Evolutionary conservation across 2,329 filamentous ascomycete species (phyloP).

Genomic region (Trematosphaeria pertusa): DNA sequence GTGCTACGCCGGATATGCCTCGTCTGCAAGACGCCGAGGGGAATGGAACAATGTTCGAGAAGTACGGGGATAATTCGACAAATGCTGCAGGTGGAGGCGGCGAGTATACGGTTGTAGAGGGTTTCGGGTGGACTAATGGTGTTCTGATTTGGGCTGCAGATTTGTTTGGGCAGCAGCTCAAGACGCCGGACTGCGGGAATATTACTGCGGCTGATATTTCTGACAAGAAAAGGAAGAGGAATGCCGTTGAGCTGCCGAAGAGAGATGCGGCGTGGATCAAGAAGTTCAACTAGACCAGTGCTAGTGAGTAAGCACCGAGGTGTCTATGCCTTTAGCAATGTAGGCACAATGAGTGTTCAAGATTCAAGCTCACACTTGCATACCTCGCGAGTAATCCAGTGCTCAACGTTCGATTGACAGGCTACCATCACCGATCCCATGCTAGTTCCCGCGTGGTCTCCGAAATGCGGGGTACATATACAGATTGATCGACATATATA

Average conservation of each 20-base stretch:
- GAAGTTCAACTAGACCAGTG: constrained; percentile 24
- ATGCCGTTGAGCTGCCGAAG: constrained; percentile 36
- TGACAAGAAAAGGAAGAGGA: constrained; percentile 33
- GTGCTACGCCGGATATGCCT: constrained; percentile 55
- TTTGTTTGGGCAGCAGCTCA: constrained; percentile 63
- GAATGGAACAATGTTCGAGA: constrained; percentile 73
- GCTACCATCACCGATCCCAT: too few species aligned
- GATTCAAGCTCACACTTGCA: too few species aligned
- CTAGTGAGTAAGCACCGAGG: too few species aligned
- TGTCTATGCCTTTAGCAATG: too few species aligned
- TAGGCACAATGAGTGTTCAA: too few species aligned
- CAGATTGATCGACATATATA: too few species aligned
- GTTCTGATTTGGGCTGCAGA: constrained; percentile 72
- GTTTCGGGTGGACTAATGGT: constrained; percentile 75
- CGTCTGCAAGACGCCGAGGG: constrained; percentile 50
- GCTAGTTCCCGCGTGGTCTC: too few species aligned
- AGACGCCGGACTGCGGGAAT: constrained; percentile 57
- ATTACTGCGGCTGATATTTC: constrained; percentile 35
- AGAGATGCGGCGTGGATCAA: constrained; percentile 43
- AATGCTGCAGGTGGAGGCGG: constrained; percentile 70
- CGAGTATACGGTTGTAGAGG: constrained; percentile 73
- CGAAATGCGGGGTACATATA: too few species aligned
- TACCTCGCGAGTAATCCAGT: too few species aligned
- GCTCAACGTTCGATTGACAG: too few species aligned
- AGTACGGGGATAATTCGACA: constrained; percentile 67